phyloP scores from a whole-genome alignment of 75 land plant species.

The Selaginella moellendorffii region DNA sequence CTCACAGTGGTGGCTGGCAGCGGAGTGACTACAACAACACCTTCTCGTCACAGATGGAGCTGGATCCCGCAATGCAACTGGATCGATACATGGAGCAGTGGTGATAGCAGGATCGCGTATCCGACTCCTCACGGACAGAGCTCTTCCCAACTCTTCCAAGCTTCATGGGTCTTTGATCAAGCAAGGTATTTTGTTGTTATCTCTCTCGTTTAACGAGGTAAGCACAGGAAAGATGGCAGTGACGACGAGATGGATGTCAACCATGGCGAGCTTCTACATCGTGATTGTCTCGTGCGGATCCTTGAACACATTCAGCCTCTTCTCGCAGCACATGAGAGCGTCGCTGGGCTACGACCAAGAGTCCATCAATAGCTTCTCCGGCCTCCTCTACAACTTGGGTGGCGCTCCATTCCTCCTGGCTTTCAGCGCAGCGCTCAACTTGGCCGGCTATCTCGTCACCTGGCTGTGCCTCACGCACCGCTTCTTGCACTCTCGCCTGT shows the following conservation, averaged over 20 bases:
- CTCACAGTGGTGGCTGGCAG: not conserved
- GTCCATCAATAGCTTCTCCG: not conserved
- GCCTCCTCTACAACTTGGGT: not conserved
- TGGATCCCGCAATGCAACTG: no score
- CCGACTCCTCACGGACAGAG: no score
- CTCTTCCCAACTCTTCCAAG: no score
- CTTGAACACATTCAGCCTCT: constrained; percentile 4
- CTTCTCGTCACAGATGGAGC: not conserved
- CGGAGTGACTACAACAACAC: not conserved
- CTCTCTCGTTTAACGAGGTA: not conserved
- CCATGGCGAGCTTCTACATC: constrained; percentile 7
- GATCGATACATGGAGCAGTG: no score
- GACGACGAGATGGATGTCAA: constrained; percentile 5
- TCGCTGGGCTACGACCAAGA: constrained; percentile 4
- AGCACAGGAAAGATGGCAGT: not conserved
- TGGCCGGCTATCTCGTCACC: not conserved
- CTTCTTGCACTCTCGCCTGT: not conserved
- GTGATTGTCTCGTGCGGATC: constrained; percentile 4
- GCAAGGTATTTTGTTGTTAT: no score
- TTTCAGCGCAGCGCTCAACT: not conserved
- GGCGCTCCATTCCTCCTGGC: not conserved
- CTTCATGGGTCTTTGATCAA: no score
- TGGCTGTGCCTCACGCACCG: not conserved
- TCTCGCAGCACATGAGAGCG: constrained; percentile 5
- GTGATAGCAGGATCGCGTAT: no score